These are phyloP conservation scores for Coniochaeta sp. DNA, from an alignment of 2,329 filamentous ascomycete species.

Conservation along the genomic window DNA sequence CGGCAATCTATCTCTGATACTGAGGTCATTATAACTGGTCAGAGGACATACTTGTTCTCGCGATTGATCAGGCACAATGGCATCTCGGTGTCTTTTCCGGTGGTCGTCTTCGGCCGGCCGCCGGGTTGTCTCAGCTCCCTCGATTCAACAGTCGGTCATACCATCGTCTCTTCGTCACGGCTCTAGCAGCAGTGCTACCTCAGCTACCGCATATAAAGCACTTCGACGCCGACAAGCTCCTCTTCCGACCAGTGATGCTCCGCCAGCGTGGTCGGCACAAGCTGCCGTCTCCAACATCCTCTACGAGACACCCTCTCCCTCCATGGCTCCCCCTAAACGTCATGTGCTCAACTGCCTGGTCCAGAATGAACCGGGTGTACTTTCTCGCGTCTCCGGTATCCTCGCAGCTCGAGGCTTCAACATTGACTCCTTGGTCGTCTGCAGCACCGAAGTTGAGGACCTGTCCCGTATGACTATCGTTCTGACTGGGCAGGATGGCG, in stretches of 20 bases:
- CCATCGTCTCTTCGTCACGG: constrained; percentile 18
- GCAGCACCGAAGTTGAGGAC: constrained; percentile 94
- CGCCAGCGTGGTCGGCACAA: constrained; percentile 79
- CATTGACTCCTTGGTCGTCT: constrained; percentile 96
- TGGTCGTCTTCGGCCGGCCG: not conserved
- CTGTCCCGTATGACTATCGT: constrained; percentile 99
- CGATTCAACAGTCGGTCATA: not conserved
- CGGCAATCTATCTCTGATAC: not conserved
- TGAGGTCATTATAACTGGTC: not conserved
- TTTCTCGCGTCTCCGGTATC: constrained; percentile 94
- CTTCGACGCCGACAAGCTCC: constrained; percentile 85
- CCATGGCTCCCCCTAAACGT: constrained; percentile 76
- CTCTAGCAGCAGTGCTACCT: constrained; percentile 67
- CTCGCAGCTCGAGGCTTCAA: constrained; percentile 96
- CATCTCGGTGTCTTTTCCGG: constrained; percentile 2
- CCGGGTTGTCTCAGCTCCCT: not conserved
- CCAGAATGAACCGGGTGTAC: constrained; percentile 95
- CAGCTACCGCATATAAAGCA: constrained; percentile 94
- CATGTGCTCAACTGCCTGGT: constrained; percentile 98
- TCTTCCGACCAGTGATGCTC: constrained; percentile 68
- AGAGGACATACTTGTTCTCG: constrained; percentile 2
- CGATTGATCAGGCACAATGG: constrained; percentile 2
- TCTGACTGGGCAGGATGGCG: constrained; percentile 88
- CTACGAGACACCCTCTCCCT: constrained; percentile 91
- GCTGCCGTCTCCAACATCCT: constrained; percentile 96